A percentile compares a stretch with the other conserved stretches of the same genome.
phyloP scores from a whole-genome alignment of 441 rosid species.

The Gossypium gossypioides region DNA sequence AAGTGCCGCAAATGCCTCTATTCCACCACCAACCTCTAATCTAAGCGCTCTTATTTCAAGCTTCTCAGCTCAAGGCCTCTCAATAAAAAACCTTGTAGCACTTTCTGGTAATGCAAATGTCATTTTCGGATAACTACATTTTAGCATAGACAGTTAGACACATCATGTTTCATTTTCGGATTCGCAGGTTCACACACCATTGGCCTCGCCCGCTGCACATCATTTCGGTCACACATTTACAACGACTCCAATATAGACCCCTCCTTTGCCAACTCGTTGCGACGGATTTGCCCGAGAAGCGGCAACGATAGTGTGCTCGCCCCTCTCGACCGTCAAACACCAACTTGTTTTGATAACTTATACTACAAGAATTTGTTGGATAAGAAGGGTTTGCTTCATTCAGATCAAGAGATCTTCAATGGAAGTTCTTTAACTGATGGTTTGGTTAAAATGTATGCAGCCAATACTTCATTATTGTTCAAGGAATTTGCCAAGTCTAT shows the following conservation, averaged over 20 bases:
- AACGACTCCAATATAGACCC: constrained; percentile 15
- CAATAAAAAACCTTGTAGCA: constrained; percentile 19
- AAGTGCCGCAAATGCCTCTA: constrained; percentile 16
- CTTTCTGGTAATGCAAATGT: constrained; percentile 22
- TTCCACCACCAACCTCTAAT: constrained; percentile 22
- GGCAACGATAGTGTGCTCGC: constrained; percentile 18
- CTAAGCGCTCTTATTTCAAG: constrained; percentile 23
- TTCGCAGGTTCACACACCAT: constrained; percentile 16
- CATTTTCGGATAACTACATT: background rate
- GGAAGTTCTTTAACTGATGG: constrained; percentile 8
- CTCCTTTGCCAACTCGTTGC: constrained; percentile 14
- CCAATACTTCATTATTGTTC: constrained; percentile 6
- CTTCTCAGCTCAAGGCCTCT: constrained; percentile 24
- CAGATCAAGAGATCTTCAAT: constrained; percentile 24
- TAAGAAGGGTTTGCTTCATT: constrained; percentile 19
- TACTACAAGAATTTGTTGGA: constrained; percentile 20
- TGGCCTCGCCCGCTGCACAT: constrained; percentile 15
- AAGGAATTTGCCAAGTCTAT: constrained; percentile 20
- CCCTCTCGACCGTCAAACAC: constrained; percentile 11
- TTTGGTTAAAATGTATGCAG: constrained; percentile 16
- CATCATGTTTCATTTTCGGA: background rate
- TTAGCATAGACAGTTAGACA: background rate
- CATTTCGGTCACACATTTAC: constrained; percentile 12
- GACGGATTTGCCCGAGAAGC: background rate
- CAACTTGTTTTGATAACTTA: constrained; percentile 10